These are phyloP conservation scores for Excoecaria cochinchinensis DNA, from an alignment of 345 rosid genomes.

Conservation along the genomic window DNA sequence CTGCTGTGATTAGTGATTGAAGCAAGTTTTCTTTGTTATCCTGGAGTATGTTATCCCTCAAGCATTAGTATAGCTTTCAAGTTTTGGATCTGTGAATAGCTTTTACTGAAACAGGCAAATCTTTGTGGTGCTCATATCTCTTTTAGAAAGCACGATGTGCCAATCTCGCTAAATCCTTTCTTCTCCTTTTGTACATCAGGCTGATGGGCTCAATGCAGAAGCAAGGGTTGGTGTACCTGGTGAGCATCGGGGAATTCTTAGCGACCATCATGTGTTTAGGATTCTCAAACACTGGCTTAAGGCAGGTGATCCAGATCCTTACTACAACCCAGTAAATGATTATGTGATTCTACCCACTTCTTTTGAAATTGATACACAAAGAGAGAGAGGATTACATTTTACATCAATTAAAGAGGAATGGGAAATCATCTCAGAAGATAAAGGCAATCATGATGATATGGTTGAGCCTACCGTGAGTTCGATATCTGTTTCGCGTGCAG, in stretches of 20 bases:
- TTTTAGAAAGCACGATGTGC: background rate
- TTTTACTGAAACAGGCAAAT: background rate
- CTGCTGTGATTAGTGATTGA: background rate
- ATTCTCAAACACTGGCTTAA: conserved; percentile 87
- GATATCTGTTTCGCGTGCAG: conserved; percentile 48
- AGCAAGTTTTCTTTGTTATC: background rate
- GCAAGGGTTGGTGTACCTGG: conserved; percentile 95
- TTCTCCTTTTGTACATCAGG: conserved; percentile 38
- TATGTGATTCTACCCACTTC: conserved; percentile 77
- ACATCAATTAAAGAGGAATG: conserved; percentile 85
- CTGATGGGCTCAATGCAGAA: conserved; percentile 89
- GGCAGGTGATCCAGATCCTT: conserved; percentile 78
- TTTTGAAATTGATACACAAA: conserved; percentile 59
- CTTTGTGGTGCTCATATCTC: background rate
- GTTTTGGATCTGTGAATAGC: background rate
- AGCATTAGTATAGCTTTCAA: background rate
- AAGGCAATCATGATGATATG: conserved; percentile 21
- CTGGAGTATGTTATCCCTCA: background rate
- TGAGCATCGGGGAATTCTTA: conserved; percentile 86
- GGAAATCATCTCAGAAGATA: conserved; percentile 62
- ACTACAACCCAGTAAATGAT: conserved; percentile 84
- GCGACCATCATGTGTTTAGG: conserved; percentile 82
- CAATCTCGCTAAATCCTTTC: background rate
- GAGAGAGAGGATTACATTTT: conserved; percentile 65
- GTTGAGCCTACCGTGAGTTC: conserved; percentile 41